Evolutionary conservation across 2,329 filamentous ascomycete genomes (phyloP), one percentile per base, ranked within the genome.

Genomic region (Aspergillus persii): DNA sequence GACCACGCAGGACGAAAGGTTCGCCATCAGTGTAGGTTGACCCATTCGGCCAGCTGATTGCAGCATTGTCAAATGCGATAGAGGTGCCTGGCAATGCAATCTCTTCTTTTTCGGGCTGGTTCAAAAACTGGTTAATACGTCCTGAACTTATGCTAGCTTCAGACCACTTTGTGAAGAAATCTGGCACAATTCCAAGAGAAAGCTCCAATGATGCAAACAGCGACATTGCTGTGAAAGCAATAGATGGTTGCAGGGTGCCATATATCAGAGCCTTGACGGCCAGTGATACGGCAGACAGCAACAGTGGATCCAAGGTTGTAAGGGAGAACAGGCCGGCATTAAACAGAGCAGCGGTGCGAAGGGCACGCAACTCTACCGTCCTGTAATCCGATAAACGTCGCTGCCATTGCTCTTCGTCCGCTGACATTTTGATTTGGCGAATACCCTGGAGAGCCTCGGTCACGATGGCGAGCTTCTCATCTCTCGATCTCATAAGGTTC

Each of bases 341-440:
- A n/a, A 6, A 46, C 5, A 46, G 15, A 12, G 12, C 4, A 6
- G 41, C 4, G 41, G 15, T 46, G 5, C 23, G 6, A 6, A n/a
- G 11, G 11, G 15, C 15, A 6, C 5, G 5, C 41, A 46, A 2
- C 23, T 46, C 41, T 6, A 12, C 12, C 41, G 6, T 12, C 5
- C 41, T 6, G 6, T 6, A 5, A 5, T 31, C 30, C 30, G 6
- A 5, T 5, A 31, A 6, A 8, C 30, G 30, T 31, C 8, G 5
- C 71, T 92, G 86, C 90, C 91, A 94, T 65, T 90, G 85, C 23
- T 79, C 76, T 72, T 94, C 91, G 2, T 92, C 76, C 1, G 90
- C 90, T 0, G 89, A 89, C 66, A 94, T 92, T 69, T 95, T 95
- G 76, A 95, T 91, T 73, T 95, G 91, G 1, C 90, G 85, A 63